Evolutionary conservation across 345 rosid genomes (phyloP), one percentile per base, ranked within the genome.

Genomic region (Gossypium anomalum): DNA sequence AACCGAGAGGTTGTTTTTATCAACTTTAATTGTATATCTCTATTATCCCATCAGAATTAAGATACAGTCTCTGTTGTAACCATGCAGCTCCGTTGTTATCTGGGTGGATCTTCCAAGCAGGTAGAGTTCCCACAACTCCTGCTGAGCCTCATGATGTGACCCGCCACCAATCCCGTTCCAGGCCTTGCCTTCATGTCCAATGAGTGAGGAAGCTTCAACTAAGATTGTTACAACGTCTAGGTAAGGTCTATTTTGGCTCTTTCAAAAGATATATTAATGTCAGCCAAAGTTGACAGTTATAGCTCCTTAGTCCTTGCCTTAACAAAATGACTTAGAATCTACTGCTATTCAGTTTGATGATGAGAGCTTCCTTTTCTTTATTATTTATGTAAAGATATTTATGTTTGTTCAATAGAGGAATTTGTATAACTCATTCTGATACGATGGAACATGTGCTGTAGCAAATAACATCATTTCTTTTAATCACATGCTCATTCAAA

Each of bases 1-100:
- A 55, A 67, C 11, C 4, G 22, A 51, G 51, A 41, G 29, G 74
- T 70, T 25, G 82, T 47, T 47, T 47, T 45, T 47, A 23, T 47
- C n/a, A 7, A 23, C 71, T 13, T 7, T 67, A 41, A 56, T 34
- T 3, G n/a, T 58, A 22, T 44, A 5, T 59, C 44, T 57, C 23
- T 59, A 44, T 43, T 15, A 15, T 14, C n/a, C 38, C 4, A 2
- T 71, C 14, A 19, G 49, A 20, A 57, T 57, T 5, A 13, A 5
- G 49, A 51, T 16, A 16, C 23, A 38, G n/a, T 3, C 70, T 67
- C 44, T 38, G 38, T 12, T 44, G 3, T 44, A 23, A 44, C 16
- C 49, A 7, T 53, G 58, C 49, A 3, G 49, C 22, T 44, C 29
- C 27, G 19, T 1, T n/a, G 3, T 41, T 17, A 41, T 22, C 27